Percentiles rank a stretch among this genome's conserved stretches.
Evolutionary conservation across 2,329 filamentous ascomycete species (phyloP).

Genomic region (Aureobasidium pullulans): DNA sequence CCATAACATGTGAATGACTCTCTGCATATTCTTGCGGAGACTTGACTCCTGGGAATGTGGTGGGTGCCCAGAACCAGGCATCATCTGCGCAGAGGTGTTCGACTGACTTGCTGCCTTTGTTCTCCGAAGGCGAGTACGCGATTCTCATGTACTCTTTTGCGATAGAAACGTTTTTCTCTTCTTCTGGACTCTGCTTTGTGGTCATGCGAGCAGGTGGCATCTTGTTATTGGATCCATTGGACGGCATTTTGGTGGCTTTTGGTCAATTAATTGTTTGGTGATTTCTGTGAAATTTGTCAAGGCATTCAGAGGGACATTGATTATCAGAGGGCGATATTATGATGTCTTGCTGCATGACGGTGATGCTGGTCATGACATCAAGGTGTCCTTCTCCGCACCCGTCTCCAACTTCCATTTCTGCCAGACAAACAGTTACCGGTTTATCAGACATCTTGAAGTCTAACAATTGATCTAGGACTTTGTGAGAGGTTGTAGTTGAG

Average conservation of each 20-base stretch:
- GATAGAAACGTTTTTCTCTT: slow-evolving; percentile 26
- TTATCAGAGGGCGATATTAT: background rate
- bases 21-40: slow-evolving; percentile 33
- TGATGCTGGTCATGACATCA: slow-evolving; percentile 7
- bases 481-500: background rate
- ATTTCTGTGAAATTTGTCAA: background rate
- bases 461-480: background rate
- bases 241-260: background rate
- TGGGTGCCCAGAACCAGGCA: slow-evolving; percentile 29
- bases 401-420: background rate
- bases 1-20: slow-evolving; percentile 31
- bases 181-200: slow-evolving; percentile 18
- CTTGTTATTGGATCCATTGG: slow-evolving; percentile 8
- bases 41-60: slow-evolving; percentile 31
- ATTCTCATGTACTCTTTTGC: slow-evolving; percentile 33
- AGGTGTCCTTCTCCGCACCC: slow-evolving; percentile 1
- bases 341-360: background rate
- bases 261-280: background rate
- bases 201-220: slow-evolving; percentile 18
- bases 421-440: background rate
- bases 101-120: slow-evolving; percentile 29
- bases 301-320: background rate
- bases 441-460: no score
- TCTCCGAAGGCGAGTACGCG: slow-evolving; percentile 30
- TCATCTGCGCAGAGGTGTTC: slow-evolving; percentile 28